Evolutionary conservation across 148 eudicot genomes (phyloP).

Genomic region (Spergularia marina): DNA sequence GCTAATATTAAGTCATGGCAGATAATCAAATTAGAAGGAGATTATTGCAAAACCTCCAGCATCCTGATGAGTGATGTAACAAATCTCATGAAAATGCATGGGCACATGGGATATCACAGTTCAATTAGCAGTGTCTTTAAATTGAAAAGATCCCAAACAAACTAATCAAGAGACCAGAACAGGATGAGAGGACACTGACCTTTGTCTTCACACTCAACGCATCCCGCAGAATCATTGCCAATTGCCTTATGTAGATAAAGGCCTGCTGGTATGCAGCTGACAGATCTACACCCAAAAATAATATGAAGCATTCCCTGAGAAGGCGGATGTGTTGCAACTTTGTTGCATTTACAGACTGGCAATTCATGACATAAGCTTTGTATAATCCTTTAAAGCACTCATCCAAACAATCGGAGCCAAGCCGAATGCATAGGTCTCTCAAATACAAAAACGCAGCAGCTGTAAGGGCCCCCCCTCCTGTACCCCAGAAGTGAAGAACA

Average conservation of each 20-base stretch:
- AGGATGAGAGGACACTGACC: constrained; percentile 32
- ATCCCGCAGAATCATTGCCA: constrained; percentile 75
- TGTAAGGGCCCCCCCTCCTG: constrained; percentile 82
- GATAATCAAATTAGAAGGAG: background rate
- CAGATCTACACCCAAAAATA: constrained; percentile 75
- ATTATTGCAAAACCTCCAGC: background rate
- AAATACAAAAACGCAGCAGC: constrained; percentile 75
- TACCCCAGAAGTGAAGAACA: constrained; percentile 92
- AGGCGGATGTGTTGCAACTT: constrained; percentile 84
- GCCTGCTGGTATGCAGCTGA: constrained; percentile 86
- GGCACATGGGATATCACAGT: background rate
- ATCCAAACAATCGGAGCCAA: constrained; percentile 86
- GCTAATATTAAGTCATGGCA: background rate
- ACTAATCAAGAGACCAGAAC: background rate
- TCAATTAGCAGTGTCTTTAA: background rate
- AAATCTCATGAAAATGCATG: background rate
- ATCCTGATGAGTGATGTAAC: background rate
- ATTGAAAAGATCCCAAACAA: background rate
- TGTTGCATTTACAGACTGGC: constrained; percentile 68
- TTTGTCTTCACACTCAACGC: constrained; percentile 66
- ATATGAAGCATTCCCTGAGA: constrained; percentile 73
- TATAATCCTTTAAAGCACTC: constrained; percentile 94
- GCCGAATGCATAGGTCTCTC: constrained; percentile 73
- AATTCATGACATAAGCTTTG: constrained; percentile 82
- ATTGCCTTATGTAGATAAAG: constrained; percentile 82